Conservation (phyloP, 2,329 filamentous ascomycete genomes). For the Dothidotthia symphoricarpi region DNA sequence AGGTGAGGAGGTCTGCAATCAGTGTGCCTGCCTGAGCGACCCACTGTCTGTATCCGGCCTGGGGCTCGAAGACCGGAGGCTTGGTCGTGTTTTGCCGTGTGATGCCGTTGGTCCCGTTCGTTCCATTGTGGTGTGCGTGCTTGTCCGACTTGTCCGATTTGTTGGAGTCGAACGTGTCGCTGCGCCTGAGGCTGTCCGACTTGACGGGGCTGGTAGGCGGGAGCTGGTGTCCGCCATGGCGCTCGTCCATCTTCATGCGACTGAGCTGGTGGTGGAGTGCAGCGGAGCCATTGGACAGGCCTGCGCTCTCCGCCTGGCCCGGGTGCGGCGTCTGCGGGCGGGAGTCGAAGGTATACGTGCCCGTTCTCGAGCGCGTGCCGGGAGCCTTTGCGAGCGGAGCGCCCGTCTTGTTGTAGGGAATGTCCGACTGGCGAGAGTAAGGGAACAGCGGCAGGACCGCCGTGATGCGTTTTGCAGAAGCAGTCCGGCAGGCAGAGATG, state of each 20-base stretch:
- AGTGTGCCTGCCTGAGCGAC: constrained; percentile 95
- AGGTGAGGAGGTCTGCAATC: constrained; percentile 89
- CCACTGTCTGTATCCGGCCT: constrained; percentile 97
- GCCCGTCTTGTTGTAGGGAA: constrained; percentile 94
- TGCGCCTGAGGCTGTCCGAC: constrained; percentile 27
- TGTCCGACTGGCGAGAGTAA: constrained; percentile 92
- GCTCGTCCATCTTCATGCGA: constrained; percentile 63
- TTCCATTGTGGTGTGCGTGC: constrained; percentile 18
- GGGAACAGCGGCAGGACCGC: constrained; percentile 94
- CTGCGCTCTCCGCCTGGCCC: constrained; percentile 64
- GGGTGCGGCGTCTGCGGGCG: constrained; percentile 82
- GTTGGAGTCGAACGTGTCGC: constrained; percentile 34
- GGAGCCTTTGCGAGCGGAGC: constrained; percentile 75
- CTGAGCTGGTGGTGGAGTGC: constrained; percentile 70
- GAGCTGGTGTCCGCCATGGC: constrained; percentile 38
- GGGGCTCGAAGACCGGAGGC: constrained; percentile 67
- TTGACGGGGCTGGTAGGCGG: constrained; percentile 29
- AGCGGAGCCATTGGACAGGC: constrained; percentile 66
- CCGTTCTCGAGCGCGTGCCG: constrained; percentile 42
- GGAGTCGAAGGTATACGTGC: constrained; percentile 82
- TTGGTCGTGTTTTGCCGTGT: constrained; percentile 41
- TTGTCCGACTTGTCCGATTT: constrained; percentile 32
- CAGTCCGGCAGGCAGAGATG: constrained; percentile 95
- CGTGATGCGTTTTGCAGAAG: constrained; percentile 88
- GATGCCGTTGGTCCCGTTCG: constrained; percentile 16